Base-by-base conservation (phyloP, 257 asterid species). In the Verbena officinalis region DNA sequence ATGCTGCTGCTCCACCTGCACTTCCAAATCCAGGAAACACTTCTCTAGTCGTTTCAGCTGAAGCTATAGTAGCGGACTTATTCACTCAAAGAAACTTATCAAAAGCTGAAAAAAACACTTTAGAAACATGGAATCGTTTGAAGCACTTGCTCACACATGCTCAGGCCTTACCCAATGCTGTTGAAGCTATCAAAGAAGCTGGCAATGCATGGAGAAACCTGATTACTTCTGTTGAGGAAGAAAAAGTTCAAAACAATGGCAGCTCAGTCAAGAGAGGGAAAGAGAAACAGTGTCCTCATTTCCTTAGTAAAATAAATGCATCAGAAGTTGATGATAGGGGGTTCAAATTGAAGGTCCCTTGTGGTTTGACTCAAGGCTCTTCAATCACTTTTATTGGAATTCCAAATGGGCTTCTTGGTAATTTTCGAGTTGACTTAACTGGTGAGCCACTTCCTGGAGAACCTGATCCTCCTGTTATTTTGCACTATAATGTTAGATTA, bases 311-410 rank as follows among this genome's bases (percentile, higher is more conserved):
- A 77, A 79, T 84, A 75, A 94, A 86, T 78, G 89, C 95, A 27
- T 84, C 99, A 1, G 83, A 83, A 64, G 77, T 81, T 60, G 84
- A 73, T 62, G 80, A 75, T 64, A 72, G 67, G 10, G 85, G 82
- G 63, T 90, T 77, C 75, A 83, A 77, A 86, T 66, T 90, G 81
- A 78, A 72, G 59, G 83, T 90, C 65, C 98, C 98, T 68, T 94
- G 99, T 78, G 99, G 99, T 34, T 72, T 94, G 79, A 90, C 96
- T 73, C 96, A 88, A 78, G 98, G 96, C 44, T 90, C 99, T 59
- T 94, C 99, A 23, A 82, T 94, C 72, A 90, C 99, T n/a, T 64
- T 94, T 57, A 90, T 90, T 40, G 95, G 99, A 68, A 86, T 90
- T 69, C 97, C 98, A 12, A 84, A 78, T 83, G 98, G 98, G 31